Conservation (phyloP, 805 yeast genomes). For the Cyberlindnera galapagoensis region DNA sequence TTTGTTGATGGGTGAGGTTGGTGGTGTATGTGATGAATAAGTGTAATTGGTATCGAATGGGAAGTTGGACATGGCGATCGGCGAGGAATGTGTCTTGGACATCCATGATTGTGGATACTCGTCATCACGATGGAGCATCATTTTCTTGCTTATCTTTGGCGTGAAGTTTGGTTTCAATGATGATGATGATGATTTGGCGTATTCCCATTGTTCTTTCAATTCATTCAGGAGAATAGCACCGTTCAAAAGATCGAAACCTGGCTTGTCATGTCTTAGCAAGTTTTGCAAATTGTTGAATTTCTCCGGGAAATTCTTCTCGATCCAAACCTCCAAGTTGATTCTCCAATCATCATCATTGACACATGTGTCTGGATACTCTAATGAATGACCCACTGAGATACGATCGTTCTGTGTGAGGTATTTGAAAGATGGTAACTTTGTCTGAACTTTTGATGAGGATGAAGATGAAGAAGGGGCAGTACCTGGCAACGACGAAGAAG, state of each 20-base stretch:
- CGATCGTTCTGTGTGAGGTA: slow-evolving; percentile 17
- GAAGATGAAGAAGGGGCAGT: background rate
- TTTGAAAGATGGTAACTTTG: slow-evolving; percentile 12
- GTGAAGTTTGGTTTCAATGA: slow-evolving; percentile 23
- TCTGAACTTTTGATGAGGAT: slow-evolving; percentile 1
- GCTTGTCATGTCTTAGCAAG: slow-evolving; percentile 27
- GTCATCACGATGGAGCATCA: slow-evolving; percentile 5
- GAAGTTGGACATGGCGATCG: slow-evolving; percentile 6
- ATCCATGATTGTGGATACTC: background rate
- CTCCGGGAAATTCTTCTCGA: slow-evolving; percentile 35
- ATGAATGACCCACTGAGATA: slow-evolving; percentile 13
- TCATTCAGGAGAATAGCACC: slow-evolving; percentile 23
- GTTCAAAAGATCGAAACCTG: slow-evolving; percentile 24
- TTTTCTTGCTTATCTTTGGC: slow-evolving; percentile 25
- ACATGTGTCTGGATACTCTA: slow-evolving; percentile 28
- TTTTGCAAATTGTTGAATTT: slow-evolving; percentile 33
- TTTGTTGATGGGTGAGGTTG: slow-evolving; percentile 4
- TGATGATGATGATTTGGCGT: slow-evolving; percentile 4
- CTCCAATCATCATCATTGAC: slow-evolving; percentile 40
- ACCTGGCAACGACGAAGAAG: slow-evolving; percentile 9
- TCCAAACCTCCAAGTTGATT: slow-evolving; percentile 32
- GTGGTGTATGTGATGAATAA: slow-evolving; percentile 7
- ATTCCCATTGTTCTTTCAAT: slow-evolving; percentile 21
- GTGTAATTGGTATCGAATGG: slow-evolving; percentile 9
- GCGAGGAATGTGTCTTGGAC: slow-evolving; percentile 6